phyloP scores from a whole-genome alignment of 164 flowering plant genomes.

The Liquidambar formosana region DNA sequence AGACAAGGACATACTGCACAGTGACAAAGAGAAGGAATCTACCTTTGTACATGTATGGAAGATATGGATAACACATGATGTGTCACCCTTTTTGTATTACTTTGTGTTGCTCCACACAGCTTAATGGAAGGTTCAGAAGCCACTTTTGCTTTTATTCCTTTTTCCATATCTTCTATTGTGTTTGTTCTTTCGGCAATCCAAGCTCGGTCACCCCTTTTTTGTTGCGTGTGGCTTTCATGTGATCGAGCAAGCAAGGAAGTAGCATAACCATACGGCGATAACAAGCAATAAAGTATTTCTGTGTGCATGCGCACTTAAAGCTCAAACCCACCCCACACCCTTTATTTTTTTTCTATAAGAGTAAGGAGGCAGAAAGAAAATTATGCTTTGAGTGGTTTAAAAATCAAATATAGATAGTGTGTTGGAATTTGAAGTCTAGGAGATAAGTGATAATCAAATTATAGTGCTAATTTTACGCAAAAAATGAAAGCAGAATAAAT shows the following conservation, averaged over 20 bases:
- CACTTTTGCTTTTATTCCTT: neutral
- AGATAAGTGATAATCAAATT: no score
- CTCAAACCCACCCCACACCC: no score
- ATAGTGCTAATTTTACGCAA: neutral
- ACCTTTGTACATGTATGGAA: neutral
- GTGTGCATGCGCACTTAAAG: slow-evolving; percentile 14
- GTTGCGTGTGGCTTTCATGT: slow-evolving; percentile 28
- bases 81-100: neutral
- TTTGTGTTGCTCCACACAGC: slow-evolving; percentile 3
- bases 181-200: slow-evolving; percentile 10
- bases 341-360: no score
- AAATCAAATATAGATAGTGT: no score
- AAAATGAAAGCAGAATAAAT: no score
- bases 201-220: slow-evolving; percentile 11
- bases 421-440: no score
- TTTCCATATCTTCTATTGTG: neutral
- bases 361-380: no score
- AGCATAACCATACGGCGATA: neutral
- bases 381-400: no score
- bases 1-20: slow-evolving; percentile 19
- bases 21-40: slow-evolving; percentile 26
- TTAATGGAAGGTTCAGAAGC: slow-evolving; percentile 16
- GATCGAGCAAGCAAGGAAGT: neutral
- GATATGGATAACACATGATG: neutral
- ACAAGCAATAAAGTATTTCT: slow-evolving; percentile 8